phyloP scores from a whole-genome alignment of 2,329 filamentous ascomycete species.

The Fusarium sp. region DNA sequence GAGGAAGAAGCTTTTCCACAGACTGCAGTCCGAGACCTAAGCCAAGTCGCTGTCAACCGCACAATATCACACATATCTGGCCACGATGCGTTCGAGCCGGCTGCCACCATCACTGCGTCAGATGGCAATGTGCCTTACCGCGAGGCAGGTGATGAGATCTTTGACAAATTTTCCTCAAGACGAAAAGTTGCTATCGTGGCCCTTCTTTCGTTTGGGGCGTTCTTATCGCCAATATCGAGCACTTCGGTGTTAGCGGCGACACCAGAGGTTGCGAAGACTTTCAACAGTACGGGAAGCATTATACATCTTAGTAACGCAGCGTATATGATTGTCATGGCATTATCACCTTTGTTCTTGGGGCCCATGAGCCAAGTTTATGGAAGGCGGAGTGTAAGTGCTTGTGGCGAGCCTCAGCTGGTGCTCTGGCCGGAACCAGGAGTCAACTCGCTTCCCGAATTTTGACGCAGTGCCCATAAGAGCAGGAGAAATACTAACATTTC shows the following conservation, averaged over 20 bases:
- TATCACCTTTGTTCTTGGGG: constrained; percentile 76
- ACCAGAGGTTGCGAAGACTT: constrained; percentile 76
- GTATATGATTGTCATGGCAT: constrained; percentile 79
- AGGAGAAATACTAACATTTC: background rate
- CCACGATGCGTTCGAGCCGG: constrained; percentile 41
- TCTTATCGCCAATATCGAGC: constrained; percentile 78
- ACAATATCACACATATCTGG: constrained; percentile 45
- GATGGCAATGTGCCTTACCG: constrained; percentile 26
- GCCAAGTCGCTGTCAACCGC: constrained; percentile 27
- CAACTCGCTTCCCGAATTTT: background rate
- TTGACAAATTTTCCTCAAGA: constrained; percentile 68
- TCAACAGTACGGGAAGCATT: constrained; percentile 71
- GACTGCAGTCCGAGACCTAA: background rate
- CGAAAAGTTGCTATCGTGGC: constrained; percentile 74
- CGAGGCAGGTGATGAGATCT: constrained; percentile 61
- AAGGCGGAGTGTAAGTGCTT: constrained; percentile 60
- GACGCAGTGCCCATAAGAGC: no score
- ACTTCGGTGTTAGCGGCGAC: constrained; percentile 78
- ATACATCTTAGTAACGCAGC: constrained; percentile 79
- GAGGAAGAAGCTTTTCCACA: background rate
- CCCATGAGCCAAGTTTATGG: constrained; percentile 74
- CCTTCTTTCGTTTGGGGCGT: constrained; percentile 77
- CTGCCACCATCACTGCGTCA: background rate
- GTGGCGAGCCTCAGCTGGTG: no score
- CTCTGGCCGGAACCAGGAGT: background rate